Evolutionary conservation across 345 rosid species (phyloP).

Genomic region (Syzygium aromaticum): DNA sequence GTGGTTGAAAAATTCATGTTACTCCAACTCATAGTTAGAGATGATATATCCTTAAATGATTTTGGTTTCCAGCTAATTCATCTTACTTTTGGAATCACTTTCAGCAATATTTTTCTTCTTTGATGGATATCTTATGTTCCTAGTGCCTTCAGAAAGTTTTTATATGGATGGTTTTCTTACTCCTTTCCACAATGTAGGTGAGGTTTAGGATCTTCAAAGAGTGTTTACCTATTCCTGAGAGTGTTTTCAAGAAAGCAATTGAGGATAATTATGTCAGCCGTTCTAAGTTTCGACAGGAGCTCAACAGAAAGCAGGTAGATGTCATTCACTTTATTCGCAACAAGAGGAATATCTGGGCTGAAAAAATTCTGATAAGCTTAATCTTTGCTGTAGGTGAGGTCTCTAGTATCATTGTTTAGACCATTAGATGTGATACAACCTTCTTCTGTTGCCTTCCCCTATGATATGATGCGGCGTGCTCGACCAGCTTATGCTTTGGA

Average conservation of each 20-base stretch:
- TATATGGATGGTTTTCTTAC: not conserved
- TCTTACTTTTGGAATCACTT: not conserved
- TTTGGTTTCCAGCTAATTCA: not conserved
- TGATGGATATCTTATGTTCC: not conserved
- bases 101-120: not conserved
- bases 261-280: slow-evolving; percentile 15
- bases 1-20: no score
- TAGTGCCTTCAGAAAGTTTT: not conserved
- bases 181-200: slow-evolving; percentile 9
- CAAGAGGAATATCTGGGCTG: not conserved
- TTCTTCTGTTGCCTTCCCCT: not conserved
- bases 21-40: no score
- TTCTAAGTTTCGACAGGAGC: slow-evolving; percentile 22
- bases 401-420: slow-evolving; percentile 15
- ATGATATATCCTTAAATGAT: not conserved
- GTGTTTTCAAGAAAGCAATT: slow-evolving; percentile 16
- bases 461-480: not conserved
- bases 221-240: slow-evolving; percentile 25
- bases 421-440: slow-evolving; percentile 3
- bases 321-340: not conserved
- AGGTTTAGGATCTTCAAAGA: slow-evolving; percentile 20
- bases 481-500: not conserved
- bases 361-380: not conserved
- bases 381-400: slow-evolving; percentile 11
- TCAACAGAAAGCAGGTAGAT: slow-evolving; percentile 15